These are phyloP conservation scores for Ilex paraguariensis DNA, from an alignment of 305 asterid species.

Conservation along the genomic window DNA sequence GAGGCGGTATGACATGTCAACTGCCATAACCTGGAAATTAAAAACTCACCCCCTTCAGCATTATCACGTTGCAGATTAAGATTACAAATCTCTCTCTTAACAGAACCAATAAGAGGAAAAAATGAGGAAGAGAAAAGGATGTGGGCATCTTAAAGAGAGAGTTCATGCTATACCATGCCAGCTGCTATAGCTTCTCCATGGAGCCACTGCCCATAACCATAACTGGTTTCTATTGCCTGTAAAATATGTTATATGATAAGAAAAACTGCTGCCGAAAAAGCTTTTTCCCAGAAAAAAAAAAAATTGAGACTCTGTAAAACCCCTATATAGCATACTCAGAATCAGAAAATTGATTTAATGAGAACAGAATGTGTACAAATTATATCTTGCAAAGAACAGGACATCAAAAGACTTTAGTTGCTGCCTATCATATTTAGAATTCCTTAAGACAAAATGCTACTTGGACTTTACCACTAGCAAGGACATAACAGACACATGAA, in stretches of 20 bases:
- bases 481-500: too few relatives aligned
- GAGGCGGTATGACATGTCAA: conserved; percentile 85
- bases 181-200: conserved; percentile 99
- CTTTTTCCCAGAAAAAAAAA: background rate
- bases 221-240: conserved; percentile 94
- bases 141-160: background rate
- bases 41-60: conserved; percentile 9
- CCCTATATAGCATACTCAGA: background rate
- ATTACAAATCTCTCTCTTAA: too few relatives aligned
- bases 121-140: too few relatives aligned
- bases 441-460: too few relatives aligned
- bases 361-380: too few relatives aligned
- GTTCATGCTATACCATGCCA: conserved; percentile 53
- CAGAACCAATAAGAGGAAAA: too few relatives aligned
- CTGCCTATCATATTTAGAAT: too few relatives aligned
- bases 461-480: too few relatives aligned
- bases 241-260: conserved; percentile 1
- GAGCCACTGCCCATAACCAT: conserved; percentile 92
- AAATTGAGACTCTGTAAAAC: too few relatives aligned
- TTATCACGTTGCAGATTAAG: background rate
- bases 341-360: background rate
- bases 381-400: too few relatives aligned
- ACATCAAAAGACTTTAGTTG: too few relatives aligned
- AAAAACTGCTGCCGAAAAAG: too few relatives aligned
- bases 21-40: conserved; percentile 87